Base-by-base conservation (phyloP, 352 stramenopile genomes). In the Globisporangium abappressorium region DNA sequence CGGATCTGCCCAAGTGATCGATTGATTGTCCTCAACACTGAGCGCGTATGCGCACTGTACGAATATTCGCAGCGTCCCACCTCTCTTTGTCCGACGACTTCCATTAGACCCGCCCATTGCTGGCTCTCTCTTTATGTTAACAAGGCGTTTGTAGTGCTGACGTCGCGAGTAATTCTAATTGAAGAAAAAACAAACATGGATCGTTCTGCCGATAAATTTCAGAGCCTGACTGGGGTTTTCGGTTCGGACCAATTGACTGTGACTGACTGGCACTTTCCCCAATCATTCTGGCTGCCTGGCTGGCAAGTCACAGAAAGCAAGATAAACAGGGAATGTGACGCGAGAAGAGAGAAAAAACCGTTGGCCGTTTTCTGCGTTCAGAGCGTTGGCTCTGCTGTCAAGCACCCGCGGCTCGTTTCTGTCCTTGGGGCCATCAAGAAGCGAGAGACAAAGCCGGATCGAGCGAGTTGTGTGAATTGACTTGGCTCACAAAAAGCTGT, bases 361-460 rank as follows among this genome's bases (percentile, higher is more conserved):
- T 33, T 33, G 58, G 58, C 58, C 58, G 38, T 53, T 64, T 64
- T 64, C 15, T 64, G 38, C 26, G 24, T 64, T 14, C 33, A 49
- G 58, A 56, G 58, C 20, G 58, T 63, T 41, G 58, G 22, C 58
- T 24, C 60, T 58, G 33, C 60, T 66, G 60, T 66, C 60, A 66
- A 58, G 24, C 60, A 8, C 26, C 28, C 6, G 20, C 18, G 18
- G 5, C 22, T 7, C 12, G 20, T 64, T 55, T 64, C 7, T 47
- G 26, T 30, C 43, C 18, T n/a, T 43, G 11, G 28, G 7, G 26
- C 18, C 22, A 22, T 64, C 58, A 56, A 46, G 22, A 65, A 34
- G 46, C 12, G 41, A 64, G 57, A 54, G 41, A 64, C 58, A 64
- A 56, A 64, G 58, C 58, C 38, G 47, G 58, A 47, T 46, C 15